These are phyloP conservation scores for Huntiella moniliformis DNA, from an alignment of 2,329 filamentous ascomycete species.

Conservation along the genomic window DNA sequence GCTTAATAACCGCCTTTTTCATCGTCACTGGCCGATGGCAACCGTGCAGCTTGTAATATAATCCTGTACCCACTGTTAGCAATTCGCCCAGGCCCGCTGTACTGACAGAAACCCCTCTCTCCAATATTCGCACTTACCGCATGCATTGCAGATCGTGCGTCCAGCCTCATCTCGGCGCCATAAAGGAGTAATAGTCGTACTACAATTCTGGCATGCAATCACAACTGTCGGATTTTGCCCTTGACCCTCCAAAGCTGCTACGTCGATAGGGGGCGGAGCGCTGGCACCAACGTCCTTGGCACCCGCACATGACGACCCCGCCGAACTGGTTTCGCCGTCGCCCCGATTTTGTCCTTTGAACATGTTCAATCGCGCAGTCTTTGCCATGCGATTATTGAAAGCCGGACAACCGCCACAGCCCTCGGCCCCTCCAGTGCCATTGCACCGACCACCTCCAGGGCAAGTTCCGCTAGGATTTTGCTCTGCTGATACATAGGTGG, in stretches of 20 bases:
- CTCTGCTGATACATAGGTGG: slow-evolving; percentile 62
- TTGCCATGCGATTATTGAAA: slow-evolving; percentile 90
- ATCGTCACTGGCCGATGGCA: slow-evolving; percentile 89
- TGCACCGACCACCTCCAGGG: slow-evolving; percentile 84
- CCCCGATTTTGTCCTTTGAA: slow-evolving; percentile 24
- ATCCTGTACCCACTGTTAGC: slow-evolving; percentile 53
- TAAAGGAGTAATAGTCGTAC: slow-evolving; percentile 85
- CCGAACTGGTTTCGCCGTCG: slow-evolving; percentile 17
- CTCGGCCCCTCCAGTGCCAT: slow-evolving; percentile 87
- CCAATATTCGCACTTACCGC: slow-evolving; percentile 46
- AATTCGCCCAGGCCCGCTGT: background rate
- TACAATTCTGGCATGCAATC: slow-evolving; percentile 91
- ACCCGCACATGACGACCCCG: slow-evolving; percentile 11
- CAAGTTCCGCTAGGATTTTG: slow-evolving; percentile 69
- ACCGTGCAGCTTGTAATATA: slow-evolving; percentile 93
- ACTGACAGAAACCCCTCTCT: background rate
- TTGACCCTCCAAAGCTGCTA: slow-evolving; percentile 27
- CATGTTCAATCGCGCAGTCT: slow-evolving; percentile 54
- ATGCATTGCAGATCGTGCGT: slow-evolving; percentile 96
- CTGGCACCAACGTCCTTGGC: slow-evolving; percentile 3
- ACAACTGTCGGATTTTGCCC: slow-evolving; percentile 39
- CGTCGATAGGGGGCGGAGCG: slow-evolving; percentile 13
- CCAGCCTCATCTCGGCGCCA: slow-evolving; percentile 90
- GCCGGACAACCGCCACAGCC: slow-evolving; percentile 92
- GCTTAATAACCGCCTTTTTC: slow-evolving; percentile 96